Evolutionary conservation across 2,329 filamentous ascomycete species (phyloP).

Genomic region (Falciphora oryzae): DNA sequence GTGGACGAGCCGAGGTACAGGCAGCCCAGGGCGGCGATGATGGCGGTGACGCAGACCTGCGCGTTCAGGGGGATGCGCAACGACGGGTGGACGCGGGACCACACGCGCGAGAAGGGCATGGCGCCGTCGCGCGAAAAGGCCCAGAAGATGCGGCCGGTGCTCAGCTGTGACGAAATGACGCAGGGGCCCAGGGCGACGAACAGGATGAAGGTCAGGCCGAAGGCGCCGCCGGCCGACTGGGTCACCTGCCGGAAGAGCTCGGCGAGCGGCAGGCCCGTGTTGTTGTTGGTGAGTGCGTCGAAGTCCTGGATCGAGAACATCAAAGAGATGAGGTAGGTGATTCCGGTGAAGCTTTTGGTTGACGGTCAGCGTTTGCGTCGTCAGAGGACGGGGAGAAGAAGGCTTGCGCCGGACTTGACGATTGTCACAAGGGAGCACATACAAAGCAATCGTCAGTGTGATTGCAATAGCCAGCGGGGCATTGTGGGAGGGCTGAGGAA

Average conservation of each 20-base stretch:
- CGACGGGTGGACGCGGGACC: conserved; percentile 29
- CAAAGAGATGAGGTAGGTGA: conserved; percentile 43
- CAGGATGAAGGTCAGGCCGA: conserved; percentile 35
- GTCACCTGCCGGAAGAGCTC: conserved; percentile 41
- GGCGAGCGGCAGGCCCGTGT: conserved; percentile 36
- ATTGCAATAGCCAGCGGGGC: conserved; percentile 33
- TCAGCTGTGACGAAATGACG: conserved; percentile 29
- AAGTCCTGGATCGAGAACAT: conserved; percentile 48
- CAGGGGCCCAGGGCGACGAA: conserved; percentile 38
- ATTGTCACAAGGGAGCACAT: background rate
- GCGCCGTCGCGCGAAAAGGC: conserved; percentile 31
- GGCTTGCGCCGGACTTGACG: no score
- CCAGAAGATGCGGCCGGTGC: conserved; percentile 24
- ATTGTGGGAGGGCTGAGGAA: conserved; percentile 27
- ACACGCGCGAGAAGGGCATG: conserved; percentile 30
- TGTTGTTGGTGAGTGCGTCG: conserved; percentile 32
- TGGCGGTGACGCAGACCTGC: conserved; percentile 26
- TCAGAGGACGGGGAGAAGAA: no score
- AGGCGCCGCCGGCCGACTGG: conserved; percentile 32
- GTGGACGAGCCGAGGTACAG: conserved; percentile 37
- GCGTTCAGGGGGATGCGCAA: conserved; percentile 33
- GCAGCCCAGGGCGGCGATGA: conserved; percentile 32
- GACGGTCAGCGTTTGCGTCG: conserved; percentile 18
- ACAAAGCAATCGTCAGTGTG: conserved; percentile 41
- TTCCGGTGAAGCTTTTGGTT: conserved; percentile 31